A percentile compares a stretch with the other conserved stretches of the same genome.
Conservation (phyloP, 108 stramenopile species). For the Cylindrotheca closterium region DNA sequence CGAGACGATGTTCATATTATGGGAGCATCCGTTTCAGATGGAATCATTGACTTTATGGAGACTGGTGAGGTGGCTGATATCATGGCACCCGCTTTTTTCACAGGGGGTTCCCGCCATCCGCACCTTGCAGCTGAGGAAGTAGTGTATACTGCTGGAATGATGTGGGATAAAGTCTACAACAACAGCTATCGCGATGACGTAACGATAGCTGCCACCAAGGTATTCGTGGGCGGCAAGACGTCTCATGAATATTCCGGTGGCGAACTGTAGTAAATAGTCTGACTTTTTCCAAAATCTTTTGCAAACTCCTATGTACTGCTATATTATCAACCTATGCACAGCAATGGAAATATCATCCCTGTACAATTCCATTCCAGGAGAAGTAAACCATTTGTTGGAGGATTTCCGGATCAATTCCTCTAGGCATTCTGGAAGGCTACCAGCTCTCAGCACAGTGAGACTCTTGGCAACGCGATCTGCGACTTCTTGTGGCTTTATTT, state of each 20-base stretch:
- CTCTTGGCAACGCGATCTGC: slow-evolving; percentile 37
- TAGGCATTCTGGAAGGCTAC: not conserved
- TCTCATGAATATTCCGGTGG: slow-evolving; percentile 1
- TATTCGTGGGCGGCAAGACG: slow-evolving; percentile 1
- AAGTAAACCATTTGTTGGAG: slow-evolving; percentile 20
- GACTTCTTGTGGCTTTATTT: slow-evolving; percentile 37
- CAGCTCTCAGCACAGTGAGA: not conserved
- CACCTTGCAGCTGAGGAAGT: slow-evolving; percentile 67
- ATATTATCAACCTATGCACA: slow-evolving; percentile 18
- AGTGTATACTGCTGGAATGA: slow-evolving; percentile 62
- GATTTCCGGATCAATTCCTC: slow-evolving; percentile 25
- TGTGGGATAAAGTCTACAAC: slow-evolving; percentile 64
- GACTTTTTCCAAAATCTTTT: not conserved
- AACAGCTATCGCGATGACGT: slow-evolving; percentile 85
- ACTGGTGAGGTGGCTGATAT: slow-evolving; percentile 50
- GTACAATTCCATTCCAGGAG: slow-evolving; percentile 1
- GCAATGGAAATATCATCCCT: slow-evolving; percentile 41
- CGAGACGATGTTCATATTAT: slow-evolving; percentile 65
- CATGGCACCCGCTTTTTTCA: slow-evolving; percentile 61
- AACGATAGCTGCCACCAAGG: slow-evolving; percentile 52
- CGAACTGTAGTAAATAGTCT: slow-evolving; percentile 6
- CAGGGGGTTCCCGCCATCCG: slow-evolving; percentile 39
- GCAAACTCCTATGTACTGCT: not conserved
- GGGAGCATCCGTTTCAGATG: slow-evolving; percentile 80
- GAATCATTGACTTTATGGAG: slow-evolving; percentile 75